Base-by-base conservation (phyloP, 2,329 filamentous ascomycete genomes). In the Diaporthe australafricana region DNA sequence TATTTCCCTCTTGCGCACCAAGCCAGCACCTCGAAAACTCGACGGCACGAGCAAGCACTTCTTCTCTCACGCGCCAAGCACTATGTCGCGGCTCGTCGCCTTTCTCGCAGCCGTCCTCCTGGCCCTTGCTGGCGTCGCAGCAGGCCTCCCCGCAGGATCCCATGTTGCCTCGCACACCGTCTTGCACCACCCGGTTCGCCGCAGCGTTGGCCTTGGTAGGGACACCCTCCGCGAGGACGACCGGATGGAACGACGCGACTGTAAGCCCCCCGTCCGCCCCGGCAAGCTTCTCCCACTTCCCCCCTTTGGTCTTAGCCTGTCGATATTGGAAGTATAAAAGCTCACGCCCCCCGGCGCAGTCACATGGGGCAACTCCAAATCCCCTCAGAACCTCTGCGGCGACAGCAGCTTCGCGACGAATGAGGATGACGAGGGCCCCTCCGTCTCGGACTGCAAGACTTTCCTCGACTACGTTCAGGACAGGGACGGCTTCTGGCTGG, bases 401-500 rank as follows among this genome's bases (percentile, higher is more conserved):
- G 17, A 27, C 67, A 70, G 67, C 45, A 70, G 17, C 50, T 53
- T 72, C 22, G 50, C 52, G 32, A 32, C 32, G 48, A 60, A n/a
- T 27, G 62, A 50, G 14, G 47, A 47, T n/a, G 35, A 48, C 42
- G 22, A 40, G 42, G 50, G 67, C 57, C 57, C 68, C 6, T 20
- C 16, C 6, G 32, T 60, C 6, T 38, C 25, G 11, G 55, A 70
- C 57, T 72, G 71, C 38, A 30, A 27, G 60, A 55, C 50, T 14
- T 72, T 72, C 35, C 50, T 56, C 50, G 32, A 60, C 48, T 70
- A 48, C 22, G 63, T 45, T 35, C 32, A 25, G 42, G 38, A 47
- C 25, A 48, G 67, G 16, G 38, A 72, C 35, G 71, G 71, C 16
- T 70, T 66, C 57, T 72, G 71, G 71, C 57, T 72, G 22, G 67